Evolutionary conservation across 1,139 yeast species (phyloP).

Genomic region (Zygosaccharomyces pseudobailii): DNA sequence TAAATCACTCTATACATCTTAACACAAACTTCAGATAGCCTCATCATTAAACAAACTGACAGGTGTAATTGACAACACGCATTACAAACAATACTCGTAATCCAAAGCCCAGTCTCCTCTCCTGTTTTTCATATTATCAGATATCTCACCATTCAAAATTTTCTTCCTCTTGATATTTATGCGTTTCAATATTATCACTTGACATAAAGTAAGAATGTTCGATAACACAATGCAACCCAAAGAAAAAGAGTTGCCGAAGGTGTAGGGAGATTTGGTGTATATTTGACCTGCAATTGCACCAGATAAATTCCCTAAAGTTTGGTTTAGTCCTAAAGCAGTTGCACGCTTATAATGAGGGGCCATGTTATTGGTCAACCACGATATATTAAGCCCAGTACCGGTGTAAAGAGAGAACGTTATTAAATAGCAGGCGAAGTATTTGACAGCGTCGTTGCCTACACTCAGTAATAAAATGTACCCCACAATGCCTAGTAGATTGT

Average conservation of each 20-base stretch:
- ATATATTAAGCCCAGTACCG: conserved; percentile 37
- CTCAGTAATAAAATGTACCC: conserved; percentile 37
- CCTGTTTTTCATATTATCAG: conserved; percentile 21
- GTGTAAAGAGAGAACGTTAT: conserved; percentile 38
- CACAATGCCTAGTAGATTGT: conserved; percentile 30
- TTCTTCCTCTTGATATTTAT: conserved; percentile 15
- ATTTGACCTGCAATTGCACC: conserved; percentile 43
- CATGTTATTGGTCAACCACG: conserved; percentile 40
- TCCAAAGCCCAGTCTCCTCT: conserved; percentile 29
- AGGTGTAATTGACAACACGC: too few species aligned
- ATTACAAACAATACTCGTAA: conserved; percentile 23
- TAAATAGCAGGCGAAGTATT: conserved; percentile 40
- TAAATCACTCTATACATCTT: too few species aligned
- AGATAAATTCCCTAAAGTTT: conserved; percentile 41
- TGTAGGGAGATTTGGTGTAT: conserved; percentile 37
- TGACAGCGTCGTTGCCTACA: conserved; percentile 29
- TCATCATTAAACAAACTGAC: too few species aligned
- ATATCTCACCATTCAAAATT: conserved; percentile 21
- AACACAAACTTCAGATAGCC: too few species aligned
- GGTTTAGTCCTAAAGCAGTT: conserved; percentile 40
- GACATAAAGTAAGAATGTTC: conserved; percentile 17
- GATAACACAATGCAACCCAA: conserved; percentile 36
- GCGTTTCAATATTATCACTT: conserved; percentile 10
- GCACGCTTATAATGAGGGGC: conserved; percentile 42
- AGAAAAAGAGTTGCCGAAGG: conserved; percentile 38